These are phyloP conservation scores for Hanseniaspora nectarophila DNA, from an alignment of 805 yeast genomes.

Conservation along the genomic window DNA sequence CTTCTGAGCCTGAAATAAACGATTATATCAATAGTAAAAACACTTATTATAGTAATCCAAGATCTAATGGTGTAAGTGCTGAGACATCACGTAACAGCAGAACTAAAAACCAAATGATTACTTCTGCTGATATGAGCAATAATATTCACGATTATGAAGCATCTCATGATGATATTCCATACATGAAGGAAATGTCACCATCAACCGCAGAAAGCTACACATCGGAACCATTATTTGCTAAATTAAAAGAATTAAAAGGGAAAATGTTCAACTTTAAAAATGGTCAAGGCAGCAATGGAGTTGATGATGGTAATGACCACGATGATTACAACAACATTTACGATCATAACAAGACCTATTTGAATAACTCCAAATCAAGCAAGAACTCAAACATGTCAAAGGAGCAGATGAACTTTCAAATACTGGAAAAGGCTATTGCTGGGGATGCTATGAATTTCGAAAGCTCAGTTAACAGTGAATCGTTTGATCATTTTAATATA, in stretches of 20 bases:
- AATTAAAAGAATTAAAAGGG: slow-evolving; percentile 27
- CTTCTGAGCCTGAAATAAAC: slow-evolving; percentile 10
- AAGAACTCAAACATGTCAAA: slow-evolving; percentile 9
- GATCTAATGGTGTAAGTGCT: neutral
- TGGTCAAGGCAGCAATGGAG: slow-evolving; percentile 17
- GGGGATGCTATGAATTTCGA: slow-evolving; percentile 20
- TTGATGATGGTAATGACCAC: slow-evolving; percentile 12
- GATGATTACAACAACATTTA: neutral
- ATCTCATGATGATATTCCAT: too few relatives aligned
- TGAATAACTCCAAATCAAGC: slow-evolving; percentile 4
- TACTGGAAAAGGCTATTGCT: slow-evolving; percentile 28
- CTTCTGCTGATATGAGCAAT: neutral
- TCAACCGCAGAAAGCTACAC: neutral
- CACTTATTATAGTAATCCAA: neutral
- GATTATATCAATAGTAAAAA: neutral
- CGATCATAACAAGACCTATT: neutral
- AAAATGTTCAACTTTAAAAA: slow-evolving; percentile 28
- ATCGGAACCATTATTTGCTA: slow-evolving; percentile 27
- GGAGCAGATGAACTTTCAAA: slow-evolving; percentile 26
- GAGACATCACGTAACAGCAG: neutral
- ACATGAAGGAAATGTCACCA: neutral
- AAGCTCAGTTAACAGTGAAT: neutral
- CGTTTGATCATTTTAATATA: neutral
- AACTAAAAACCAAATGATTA: neutral
- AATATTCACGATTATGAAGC: neutral